Evolutionary conservation across 2,329 filamentous ascomycete genomes (phyloP).

Genomic region (Alternaria panax): DNA sequence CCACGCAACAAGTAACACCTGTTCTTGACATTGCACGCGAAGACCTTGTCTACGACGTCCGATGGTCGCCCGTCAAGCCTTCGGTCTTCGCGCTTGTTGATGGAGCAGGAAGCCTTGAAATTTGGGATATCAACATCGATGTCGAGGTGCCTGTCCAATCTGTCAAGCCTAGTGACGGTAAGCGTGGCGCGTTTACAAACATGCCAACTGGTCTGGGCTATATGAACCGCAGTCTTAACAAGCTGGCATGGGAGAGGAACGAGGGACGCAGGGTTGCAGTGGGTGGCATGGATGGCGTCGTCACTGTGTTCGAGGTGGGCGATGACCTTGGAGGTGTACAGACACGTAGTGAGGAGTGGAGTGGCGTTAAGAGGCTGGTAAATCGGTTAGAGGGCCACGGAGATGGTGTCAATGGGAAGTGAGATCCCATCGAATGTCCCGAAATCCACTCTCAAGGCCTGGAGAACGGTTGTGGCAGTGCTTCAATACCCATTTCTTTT

Average conservation of each 20-base stretch:
- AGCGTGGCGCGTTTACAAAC: slow-evolving; percentile 42
- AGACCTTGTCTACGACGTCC: slow-evolving; percentile 94
- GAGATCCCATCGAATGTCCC: slow-evolving; percentile 2
- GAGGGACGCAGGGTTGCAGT: slow-evolving; percentile 88
- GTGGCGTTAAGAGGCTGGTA: slow-evolving; percentile 88
- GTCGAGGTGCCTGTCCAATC: slow-evolving; percentile 89
- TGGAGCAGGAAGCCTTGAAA: slow-evolving; percentile 86
- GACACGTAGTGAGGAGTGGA: slow-evolving; percentile 88
- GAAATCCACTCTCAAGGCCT: background rate
- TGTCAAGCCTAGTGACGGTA: slow-evolving; percentile 70
- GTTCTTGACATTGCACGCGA: slow-evolving; percentile 91
- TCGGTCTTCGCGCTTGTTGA: slow-evolving; percentile 95
- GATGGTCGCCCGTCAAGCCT: slow-evolving; percentile 93
- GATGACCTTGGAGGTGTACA: slow-evolving; percentile 84
- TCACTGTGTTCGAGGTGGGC: slow-evolving; percentile 93
- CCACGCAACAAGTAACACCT: slow-evolving; percentile 67
- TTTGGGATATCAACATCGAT: slow-evolving; percentile 94
- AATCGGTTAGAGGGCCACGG: slow-evolving; percentile 68
- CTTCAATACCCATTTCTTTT: slow-evolving; percentile 5
- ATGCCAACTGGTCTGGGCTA: slow-evolving; percentile 61
- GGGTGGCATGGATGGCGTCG: slow-evolving; percentile 87
- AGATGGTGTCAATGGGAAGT: slow-evolving; percentile 36
- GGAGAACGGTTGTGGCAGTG: slow-evolving; percentile 2
- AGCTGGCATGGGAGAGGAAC: slow-evolving; percentile 89
- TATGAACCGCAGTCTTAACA: slow-evolving; percentile 88